Percentiles rank a stretch among this genome's conserved stretches.
Evolutionary conservation across 208 protist species (phyloP).

Genomic region (Balamuthia mandrillaris): DNA sequence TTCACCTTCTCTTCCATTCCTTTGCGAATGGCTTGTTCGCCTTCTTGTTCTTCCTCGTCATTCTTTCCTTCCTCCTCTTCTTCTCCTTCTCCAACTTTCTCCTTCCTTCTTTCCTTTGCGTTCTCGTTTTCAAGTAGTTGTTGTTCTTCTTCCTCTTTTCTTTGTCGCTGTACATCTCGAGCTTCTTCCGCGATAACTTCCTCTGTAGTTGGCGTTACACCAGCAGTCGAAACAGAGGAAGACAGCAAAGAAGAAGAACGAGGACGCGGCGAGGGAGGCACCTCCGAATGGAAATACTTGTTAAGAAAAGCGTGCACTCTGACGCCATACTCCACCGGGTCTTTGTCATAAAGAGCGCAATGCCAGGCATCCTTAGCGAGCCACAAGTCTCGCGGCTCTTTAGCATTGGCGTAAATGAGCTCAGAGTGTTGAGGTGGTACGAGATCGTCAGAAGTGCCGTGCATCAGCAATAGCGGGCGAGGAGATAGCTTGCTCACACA

Average conservation of each 20-base stretch:
- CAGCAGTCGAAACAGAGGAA: too few relatives aligned
- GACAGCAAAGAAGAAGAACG: too few relatives aligned
- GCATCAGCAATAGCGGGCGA: conserved; percentile 82
- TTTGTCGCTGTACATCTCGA: not conserved
- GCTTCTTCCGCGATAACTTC: not conserved
- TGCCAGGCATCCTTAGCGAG: conserved; percentile 79
- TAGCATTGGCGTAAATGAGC: conserved; percentile 75
- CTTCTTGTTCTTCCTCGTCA: not conserved
- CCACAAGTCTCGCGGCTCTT: conserved; percentile 82
- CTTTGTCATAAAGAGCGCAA: conserved; percentile 83
- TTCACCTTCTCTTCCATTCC: too few relatives aligned
- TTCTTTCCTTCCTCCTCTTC: not conserved
- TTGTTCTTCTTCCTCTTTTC: not conserved
- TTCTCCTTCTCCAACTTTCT: not conserved
- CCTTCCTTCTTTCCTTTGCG: not conserved
- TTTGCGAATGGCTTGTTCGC: too few relatives aligned
- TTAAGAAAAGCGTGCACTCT: conserved; percentile 63
- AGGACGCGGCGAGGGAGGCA: not conserved
- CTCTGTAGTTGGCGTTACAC: not conserved
- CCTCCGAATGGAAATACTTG: not conserved
- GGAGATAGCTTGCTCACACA: conserved; percentile 76
- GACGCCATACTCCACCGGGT: conserved; percentile 76
- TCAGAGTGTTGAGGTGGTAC: conserved; percentile 80
- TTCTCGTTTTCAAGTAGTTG: not conserved
- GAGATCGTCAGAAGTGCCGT: conserved; percentile 81